A percentile compares a stretch with the other conserved stretches of the same genome.
Evolutionary conservation across 768 basidiomycete species (phyloP).

Genomic region (Leccinum truebloodii): DNA sequence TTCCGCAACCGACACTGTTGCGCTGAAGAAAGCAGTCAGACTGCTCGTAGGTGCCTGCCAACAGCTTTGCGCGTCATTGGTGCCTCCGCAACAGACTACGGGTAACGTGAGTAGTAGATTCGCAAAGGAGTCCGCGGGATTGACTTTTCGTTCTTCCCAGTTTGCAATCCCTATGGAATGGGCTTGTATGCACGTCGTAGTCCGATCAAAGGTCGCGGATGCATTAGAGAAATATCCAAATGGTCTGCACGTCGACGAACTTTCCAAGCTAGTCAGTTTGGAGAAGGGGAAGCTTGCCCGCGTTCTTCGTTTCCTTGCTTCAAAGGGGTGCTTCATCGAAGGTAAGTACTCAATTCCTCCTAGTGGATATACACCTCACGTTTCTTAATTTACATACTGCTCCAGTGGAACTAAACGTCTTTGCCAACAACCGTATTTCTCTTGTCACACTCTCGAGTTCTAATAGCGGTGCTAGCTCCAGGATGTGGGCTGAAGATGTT

Average conservation of each 20-base stretch:
- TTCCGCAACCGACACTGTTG: neutral
- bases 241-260: neutral
- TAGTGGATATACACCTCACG: neutral
- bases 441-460: slow-evolving; percentile 23
- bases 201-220: too few species aligned
- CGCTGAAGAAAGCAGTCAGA: neutral
- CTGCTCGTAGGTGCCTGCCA: neutral
- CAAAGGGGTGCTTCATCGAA: slow-evolving; percentile 34
- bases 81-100: neutral
- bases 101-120: neutral
- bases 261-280: neutral
- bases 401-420: slow-evolving; percentile 17
- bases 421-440: slow-evolving; percentile 34
- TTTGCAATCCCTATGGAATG: too few species aligned
- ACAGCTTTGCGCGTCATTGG: neutral
- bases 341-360: slow-evolving; percentile 9
- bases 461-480: slow-evolving; percentile 8
- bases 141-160: too few species aligned
- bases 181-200: too few species aligned
- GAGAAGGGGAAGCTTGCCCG: slow-evolving; percentile 14
- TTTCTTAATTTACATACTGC: neutral
- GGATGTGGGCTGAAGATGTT: slow-evolving; percentile 13
- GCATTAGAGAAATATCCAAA: neutral
- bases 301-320: slow-evolving; percentile 32
- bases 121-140: too few species aligned